phyloP scores from a whole-genome alignment of 2,329 filamentous ascomycete genomes.

The Talaromyces sp. region DNA sequence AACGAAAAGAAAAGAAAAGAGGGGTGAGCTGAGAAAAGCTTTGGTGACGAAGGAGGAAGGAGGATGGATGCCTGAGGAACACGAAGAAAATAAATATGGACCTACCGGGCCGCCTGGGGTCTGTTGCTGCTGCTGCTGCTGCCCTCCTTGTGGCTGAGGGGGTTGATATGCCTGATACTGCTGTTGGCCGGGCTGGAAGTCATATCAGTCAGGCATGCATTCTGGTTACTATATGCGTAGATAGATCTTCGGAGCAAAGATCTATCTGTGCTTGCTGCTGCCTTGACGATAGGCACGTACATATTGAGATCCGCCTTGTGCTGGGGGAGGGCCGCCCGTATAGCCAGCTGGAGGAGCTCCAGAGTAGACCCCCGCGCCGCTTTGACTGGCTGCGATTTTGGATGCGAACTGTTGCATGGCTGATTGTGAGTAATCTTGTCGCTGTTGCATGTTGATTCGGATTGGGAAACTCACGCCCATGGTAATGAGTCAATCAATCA shows the following conservation, averaged over 20 bases:
- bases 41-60: conserved; percentile 13
- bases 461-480: not conserved
- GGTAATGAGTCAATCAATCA: not conserved
- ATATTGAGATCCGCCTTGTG: conserved; percentile 43
- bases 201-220: not conserved
- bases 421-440: not conserved
- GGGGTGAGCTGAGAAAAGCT: conserved; percentile 3
- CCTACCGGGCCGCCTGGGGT: conserved; percentile 35
- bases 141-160: conserved; percentile 23
- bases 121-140: conserved; percentile 21
- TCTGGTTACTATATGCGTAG: not conserved
- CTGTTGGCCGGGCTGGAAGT: conserved; percentile 22
- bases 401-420: conserved; percentile 32
- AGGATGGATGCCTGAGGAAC: conserved; percentile 12
- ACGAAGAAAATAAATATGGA: conserved; percentile 15
- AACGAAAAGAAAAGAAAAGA: not conserved
- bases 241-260: not conserved
- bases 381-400: conserved; percentile 39
- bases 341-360: conserved; percentile 38
- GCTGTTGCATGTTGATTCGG: not conserved
- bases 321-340: conserved; percentile 34
- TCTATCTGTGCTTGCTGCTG: not conserved
- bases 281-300: conserved; percentile 43
- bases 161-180: conserved; percentile 56
- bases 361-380: conserved; percentile 28